A percentile compares a stretch with the other conserved stretches of the same genome.
These are phyloP conservation scores for Cytospora schulzeri DNA, from an alignment of 2,329 filamentous ascomycete species.

Conservation along the genomic window DNA sequence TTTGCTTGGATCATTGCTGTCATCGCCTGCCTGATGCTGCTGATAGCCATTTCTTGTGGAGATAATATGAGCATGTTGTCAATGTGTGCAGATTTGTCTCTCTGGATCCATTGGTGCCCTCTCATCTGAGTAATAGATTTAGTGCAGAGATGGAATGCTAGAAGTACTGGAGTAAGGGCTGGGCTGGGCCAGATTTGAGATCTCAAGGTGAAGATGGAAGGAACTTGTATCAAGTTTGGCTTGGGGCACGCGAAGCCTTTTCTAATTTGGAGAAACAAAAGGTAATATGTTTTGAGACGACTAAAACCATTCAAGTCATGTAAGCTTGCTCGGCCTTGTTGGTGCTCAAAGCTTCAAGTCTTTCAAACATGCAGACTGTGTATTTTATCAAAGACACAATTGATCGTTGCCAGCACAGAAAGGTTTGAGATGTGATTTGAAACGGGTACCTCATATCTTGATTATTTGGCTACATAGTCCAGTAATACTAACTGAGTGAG, in stretches of 20 bases:
- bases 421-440: no score
- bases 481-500: no score
- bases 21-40: slow-evolving; percentile 3
- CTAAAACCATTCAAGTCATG: background rate
- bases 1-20: background rate
- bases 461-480: no score
- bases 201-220: no score
- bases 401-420: no score
- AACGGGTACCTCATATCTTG: no score
- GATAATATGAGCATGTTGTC: background rate
- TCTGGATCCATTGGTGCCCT: background rate
- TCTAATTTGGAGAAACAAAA: background rate
- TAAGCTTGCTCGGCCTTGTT: background rate
- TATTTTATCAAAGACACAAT: no score
- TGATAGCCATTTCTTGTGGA: background rate
- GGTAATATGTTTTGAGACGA: background rate
- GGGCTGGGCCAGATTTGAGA: background rate
- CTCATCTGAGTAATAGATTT: background rate
- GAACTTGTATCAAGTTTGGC: background rate
- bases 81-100: background rate
- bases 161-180: background rate
- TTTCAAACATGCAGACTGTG: no score
- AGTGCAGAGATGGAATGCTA: background rate
- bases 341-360: no score
- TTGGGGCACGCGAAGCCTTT: background rate